Evolutionary conservation across 192 early-diverging fungal genomes (phyloP).

Genomic region (Podila epicladia): DNA sequence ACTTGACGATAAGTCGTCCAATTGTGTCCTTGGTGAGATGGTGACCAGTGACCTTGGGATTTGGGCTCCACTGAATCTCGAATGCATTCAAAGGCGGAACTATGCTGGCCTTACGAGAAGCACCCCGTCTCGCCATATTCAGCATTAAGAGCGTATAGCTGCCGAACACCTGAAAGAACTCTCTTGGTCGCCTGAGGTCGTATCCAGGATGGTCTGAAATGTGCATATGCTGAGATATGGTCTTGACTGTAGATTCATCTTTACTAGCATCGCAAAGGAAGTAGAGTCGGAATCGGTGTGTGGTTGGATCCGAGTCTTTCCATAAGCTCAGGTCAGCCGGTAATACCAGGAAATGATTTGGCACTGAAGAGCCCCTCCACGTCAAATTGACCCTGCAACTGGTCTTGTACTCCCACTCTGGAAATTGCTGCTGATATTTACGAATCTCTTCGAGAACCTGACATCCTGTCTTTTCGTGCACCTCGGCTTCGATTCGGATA

Average conservation of each 20-base stretch:
- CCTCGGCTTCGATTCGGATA: too few relatives aligned
- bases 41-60: background rate
- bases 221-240: background rate
- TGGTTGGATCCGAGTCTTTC: background rate
- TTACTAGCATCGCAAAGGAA: background rate
- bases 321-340: background rate
- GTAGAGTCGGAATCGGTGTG: background rate
- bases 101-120: background rate
- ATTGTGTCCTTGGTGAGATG: background rate
- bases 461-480: too few relatives aligned
- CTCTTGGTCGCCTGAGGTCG: background rate
- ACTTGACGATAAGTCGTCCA: background rate
- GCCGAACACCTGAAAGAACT: background rate
- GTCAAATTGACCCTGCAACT: too few relatives aligned
- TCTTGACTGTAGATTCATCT: background rate
- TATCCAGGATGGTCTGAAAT: background rate
- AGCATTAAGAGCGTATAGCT: background rate
- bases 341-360: background rate
- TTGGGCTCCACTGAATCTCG: background rate
- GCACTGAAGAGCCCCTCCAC: too few relatives aligned
- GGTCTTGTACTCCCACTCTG: too few relatives aligned
- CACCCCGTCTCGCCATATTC: background rate
- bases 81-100: background rate
- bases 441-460: too few relatives aligned
- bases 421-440: too few relatives aligned